Conservation (phyloP, 768 basidiomycete genomes). For the Kwoniella sp. region DNA sequence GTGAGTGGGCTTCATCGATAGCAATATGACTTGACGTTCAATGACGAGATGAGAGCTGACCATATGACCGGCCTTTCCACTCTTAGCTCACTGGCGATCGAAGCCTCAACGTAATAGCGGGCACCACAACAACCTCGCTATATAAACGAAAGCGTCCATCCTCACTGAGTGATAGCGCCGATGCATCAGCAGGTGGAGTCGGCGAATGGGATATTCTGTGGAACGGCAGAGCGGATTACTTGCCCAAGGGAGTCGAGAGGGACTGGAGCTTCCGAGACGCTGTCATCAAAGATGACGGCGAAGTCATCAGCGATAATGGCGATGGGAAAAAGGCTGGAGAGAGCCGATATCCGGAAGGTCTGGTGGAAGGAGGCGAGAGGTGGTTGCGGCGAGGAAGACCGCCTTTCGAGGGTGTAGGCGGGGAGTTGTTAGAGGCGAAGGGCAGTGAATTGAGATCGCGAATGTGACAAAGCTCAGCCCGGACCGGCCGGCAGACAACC, state of each 20-base stretch:
- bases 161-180: not conserved
- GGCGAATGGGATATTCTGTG: constrained; percentile 53
- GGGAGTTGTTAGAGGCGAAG: not conserved
- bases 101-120: constrained; percentile 46
- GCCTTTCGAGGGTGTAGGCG: constrained; percentile 8
- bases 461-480: too few relatives aligned
- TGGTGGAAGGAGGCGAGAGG: constrained; percentile 44
- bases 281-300: constrained; percentile 45
- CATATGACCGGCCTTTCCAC: too few relatives aligned
- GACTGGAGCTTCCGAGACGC: constrained; percentile 55
- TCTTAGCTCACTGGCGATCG: constrained; percentile 52
- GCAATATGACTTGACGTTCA: too few relatives aligned
- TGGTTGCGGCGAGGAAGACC: constrained; percentile 42
- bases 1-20: constrained; percentile 36
- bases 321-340: constrained; percentile 37
- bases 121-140: constrained; percentile 50
- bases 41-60: too few relatives aligned
- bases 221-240: constrained; percentile 52
- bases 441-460: not conserved
- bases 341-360: constrained; percentile 45
- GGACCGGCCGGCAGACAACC: too few relatives aligned
- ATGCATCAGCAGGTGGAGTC: constrained; percentile 27
- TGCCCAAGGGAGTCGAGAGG: constrained; percentile 54
- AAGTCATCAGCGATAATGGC: constrained; percentile 54
- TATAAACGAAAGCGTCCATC: constrained; percentile 39